Base-by-base conservation (phyloP, 2,329 filamentous ascomycete species). In the Rhytidhysteron rufulum region DNA sequence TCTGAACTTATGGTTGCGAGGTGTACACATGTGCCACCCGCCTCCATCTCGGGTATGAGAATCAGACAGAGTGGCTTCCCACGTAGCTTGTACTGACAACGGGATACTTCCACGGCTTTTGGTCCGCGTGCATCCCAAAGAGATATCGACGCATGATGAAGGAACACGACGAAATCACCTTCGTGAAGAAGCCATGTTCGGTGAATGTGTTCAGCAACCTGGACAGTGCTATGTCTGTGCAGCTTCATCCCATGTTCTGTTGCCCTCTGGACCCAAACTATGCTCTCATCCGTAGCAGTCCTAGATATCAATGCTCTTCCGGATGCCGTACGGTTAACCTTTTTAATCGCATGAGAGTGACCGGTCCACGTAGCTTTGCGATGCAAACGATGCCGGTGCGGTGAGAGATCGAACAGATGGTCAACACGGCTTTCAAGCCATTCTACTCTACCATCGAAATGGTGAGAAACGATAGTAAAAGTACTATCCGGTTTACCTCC, bases 261-360 rank as follows among this genome's bases (percentile, higher is more conserved):
- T 19, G 72, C 64, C 39, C 73, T 68, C 60, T 94, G 86, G 45
- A 78, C 81, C 90, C 90, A 96, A 3, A 96, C 78, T 49, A 91
- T 82, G 42, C 83, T 84, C 61, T 95, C 87, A 44, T 88, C 86
- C 31, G 82, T 74, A 43, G 81, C 75, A 0, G 90, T 95, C 37
- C 88, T 78, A 5, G 90, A 95, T 22, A 95, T 81, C 31, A 95
- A 72, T 4, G 88, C 85, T 48, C 81, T 77, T 7, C 89, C 90
- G 54, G 83, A 86, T 31, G 85, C 86, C 55, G 90, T 94, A 45
- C 89, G 83, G 33, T 94, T 84, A 44, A 95, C 86, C 59, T 94
- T 95, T 55, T 85, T 84, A 46, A 96, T 81, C 0, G 87, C 75
- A 13, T 78, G 78, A 13, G 85, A 86, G 68, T 96, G 90, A 1